Percentiles rank a stretch among this genome's conserved stretches.
Evolutionary conservation across 495 filamentous ascomycete genomes (phyloP).

Genomic region (Immersiella caudata): DNA sequence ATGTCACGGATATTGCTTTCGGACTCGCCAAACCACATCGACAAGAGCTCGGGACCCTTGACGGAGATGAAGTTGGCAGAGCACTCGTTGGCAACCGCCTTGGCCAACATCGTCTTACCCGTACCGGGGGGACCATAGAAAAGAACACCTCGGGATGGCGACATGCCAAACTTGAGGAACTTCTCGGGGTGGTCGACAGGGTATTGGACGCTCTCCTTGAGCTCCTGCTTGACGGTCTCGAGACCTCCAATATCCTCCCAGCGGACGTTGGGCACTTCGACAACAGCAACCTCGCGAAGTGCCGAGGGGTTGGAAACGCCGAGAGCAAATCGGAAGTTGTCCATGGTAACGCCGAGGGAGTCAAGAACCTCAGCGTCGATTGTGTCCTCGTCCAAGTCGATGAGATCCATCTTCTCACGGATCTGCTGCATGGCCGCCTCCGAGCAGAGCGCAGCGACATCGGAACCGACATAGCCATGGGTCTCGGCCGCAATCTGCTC

Average conservation of each 20-base stretch:
- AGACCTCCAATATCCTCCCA: conserved; percentile 99
- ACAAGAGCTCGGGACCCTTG: conserved; percentile 96
- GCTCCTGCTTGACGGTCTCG: conserved; percentile 98
- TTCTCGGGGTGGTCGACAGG: conserved; percentile 99
- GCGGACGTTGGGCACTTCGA: conserved; percentile 97
- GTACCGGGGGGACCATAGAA: conserved; percentile 99
- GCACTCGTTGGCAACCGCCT: conserved; percentile 99
- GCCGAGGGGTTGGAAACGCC: conserved; percentile 98
- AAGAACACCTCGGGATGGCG: conserved; percentile 95
- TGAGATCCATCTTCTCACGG: conserved; percentile 99
- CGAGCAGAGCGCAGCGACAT: conserved; percentile 97
- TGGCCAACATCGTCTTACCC: conserved; percentile 99
- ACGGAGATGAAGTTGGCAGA: conserved; percentile 99
- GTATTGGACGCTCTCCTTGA: conserved; percentile 98
- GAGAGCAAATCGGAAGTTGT: conserved; percentile 98
- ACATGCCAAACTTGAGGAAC: conserved; percentile 99
- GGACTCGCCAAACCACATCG: conserved; percentile 99
- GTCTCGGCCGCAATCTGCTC: conserved; percentile 97
- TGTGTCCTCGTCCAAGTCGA: conserved; percentile 97
- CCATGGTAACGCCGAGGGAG: conserved; percentile 97
- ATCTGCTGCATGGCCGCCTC: conserved; percentile 99
- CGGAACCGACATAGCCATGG: conserved; percentile 98
- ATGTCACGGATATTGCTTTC: conserved; percentile 99
- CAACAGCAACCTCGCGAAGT: conserved; percentile 96
- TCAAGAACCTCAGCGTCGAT: conserved; percentile 98